Evolutionary conservation across 208 protist genomes (phyloP).

Genomic region (Acanthamoeba royreba): DNA sequence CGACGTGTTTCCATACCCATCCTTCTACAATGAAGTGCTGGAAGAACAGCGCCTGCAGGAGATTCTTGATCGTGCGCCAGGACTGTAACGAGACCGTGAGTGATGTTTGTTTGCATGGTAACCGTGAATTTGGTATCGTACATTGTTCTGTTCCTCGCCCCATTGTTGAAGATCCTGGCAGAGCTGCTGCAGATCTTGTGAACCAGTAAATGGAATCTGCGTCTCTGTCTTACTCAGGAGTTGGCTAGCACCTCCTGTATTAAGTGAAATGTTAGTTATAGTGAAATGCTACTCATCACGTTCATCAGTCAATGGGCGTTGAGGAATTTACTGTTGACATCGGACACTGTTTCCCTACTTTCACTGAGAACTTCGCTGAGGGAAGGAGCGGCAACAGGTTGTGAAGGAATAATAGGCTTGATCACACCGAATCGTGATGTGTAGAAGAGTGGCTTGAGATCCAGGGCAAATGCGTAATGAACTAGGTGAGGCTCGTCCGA

Average conservation of each 20-base stretch:
- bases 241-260: background rate
- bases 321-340: too few relatives aligned
- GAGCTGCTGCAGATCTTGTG: background rate
- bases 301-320: too few relatives aligned
- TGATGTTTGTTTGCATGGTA: too few relatives aligned
- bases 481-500: background rate
- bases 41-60: background rate
- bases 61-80: background rate
- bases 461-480: background rate
- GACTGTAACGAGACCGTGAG: background rate
- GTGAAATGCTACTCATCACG: too few relatives aligned
- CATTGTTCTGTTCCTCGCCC: background rate
- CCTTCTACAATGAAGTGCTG: background rate
- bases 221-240: background rate
- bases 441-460: background rate
- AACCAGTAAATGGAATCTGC: background rate
- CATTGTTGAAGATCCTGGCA: background rate
- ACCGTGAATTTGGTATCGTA: background rate
- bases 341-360: background rate
- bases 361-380: background rate
- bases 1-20: background rate
- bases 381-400: background rate
- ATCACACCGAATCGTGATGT: background rate
- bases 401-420: background rate
- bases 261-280: too few relatives aligned